Percentiles rank a stretch among this genome's conserved stretches.
Evolutionary conservation across 305 asterid species (phyloP).

Genomic region (Fraxinus xanthoxyloides): DNA sequence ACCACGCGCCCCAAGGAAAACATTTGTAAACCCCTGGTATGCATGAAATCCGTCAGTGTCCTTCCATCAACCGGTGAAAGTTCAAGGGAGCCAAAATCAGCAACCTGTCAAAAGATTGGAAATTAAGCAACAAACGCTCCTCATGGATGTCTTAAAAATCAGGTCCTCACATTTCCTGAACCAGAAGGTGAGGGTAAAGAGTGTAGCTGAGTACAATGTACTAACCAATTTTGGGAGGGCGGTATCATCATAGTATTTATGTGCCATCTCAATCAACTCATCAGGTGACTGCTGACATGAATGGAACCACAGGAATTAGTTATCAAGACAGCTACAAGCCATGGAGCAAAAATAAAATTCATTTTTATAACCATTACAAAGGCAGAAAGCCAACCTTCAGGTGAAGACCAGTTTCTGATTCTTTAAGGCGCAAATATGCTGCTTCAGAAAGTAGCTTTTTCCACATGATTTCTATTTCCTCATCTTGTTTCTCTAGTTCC

Average conservation of each 20-base stretch:
- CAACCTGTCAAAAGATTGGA: constrained; percentile 47
- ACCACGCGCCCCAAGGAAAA: constrained; percentile 85
- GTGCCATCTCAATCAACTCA: constrained; percentile 83
- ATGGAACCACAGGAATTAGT: constrained; percentile 31
- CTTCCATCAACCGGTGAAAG: constrained; percentile 82
- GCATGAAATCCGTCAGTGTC: constrained; percentile 78
- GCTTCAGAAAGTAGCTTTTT: constrained; percentile 60
- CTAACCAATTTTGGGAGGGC: constrained; percentile 86
- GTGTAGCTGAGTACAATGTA: constrained; percentile 15
- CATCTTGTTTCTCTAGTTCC: constrained; percentile 51
- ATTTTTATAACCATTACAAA: constrained; percentile 2
- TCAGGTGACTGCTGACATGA: constrained; percentile 63
- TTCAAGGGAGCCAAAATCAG: constrained; percentile 81
- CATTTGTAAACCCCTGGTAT: constrained; percentile 80
- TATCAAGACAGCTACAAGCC: constrained; percentile 22
- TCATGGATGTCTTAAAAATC: constrained; percentile 20
- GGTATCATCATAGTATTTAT: constrained; percentile 69
- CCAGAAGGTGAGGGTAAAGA: background rate
- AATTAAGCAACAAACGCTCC: constrained; percentile 17
- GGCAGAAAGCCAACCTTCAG: constrained; percentile 56
- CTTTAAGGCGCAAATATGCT: constrained; percentile 75
- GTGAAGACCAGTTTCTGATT: constrained; percentile 86
- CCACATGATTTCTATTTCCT: constrained; percentile 61
- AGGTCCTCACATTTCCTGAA: background rate
- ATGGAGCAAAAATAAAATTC: constrained; percentile 17